These are phyloP conservation scores for Lanmaoa rubissima DNA, from an alignment of 768 basidiomycete genomes.

Conservation along the genomic window DNA sequence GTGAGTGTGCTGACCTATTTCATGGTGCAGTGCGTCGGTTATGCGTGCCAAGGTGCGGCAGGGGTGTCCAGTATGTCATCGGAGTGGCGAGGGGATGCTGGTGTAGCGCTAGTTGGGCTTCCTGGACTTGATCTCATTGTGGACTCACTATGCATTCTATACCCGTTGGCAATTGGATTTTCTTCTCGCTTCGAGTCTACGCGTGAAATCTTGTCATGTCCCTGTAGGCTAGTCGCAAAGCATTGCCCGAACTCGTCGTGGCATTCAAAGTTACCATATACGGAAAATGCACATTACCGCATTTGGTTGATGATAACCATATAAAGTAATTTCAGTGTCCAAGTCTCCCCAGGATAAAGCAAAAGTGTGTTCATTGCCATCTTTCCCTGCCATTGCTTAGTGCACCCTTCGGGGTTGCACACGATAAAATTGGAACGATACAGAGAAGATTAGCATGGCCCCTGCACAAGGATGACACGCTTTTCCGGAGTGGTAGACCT, in stretches of 20 bases:
- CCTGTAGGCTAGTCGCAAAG: background rate
- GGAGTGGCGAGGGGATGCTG: slow-evolving; percentile 47
- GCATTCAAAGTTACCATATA: background rate
- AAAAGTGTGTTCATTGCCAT: slow-evolving; percentile 10
- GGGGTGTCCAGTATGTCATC: slow-evolving; percentile 79
- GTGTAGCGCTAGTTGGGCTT: background rate
- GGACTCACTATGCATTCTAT: slow-evolving; percentile 11
- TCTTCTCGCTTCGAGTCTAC: background rate
- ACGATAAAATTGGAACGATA: slow-evolving; percentile 99
- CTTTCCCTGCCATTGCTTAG: fast-evolving
- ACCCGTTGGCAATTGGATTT: background rate
- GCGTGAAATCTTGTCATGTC: background rate
- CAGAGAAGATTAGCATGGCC: slow-evolving; percentile 99
- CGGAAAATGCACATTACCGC: too few relatives aligned
- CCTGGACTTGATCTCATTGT: slow-evolving; percentile 12
- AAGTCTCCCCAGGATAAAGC: slow-evolving; percentile 20
- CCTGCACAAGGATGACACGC: slow-evolving; percentile 99
- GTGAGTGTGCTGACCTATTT: background rate
- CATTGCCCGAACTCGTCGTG: background rate
- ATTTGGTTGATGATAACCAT: background rate
- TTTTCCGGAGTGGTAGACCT: slow-evolving; percentile 86
- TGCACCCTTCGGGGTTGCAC: slow-evolving; percentile 92
- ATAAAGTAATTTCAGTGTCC: background rate
- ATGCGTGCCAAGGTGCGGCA: slow-evolving; percentile 60
- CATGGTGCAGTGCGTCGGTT: slow-evolving; percentile 58